Conservation (phyloP, 2,329 filamentous ascomycete species). For the Cryphonectria naterciae region DNA sequence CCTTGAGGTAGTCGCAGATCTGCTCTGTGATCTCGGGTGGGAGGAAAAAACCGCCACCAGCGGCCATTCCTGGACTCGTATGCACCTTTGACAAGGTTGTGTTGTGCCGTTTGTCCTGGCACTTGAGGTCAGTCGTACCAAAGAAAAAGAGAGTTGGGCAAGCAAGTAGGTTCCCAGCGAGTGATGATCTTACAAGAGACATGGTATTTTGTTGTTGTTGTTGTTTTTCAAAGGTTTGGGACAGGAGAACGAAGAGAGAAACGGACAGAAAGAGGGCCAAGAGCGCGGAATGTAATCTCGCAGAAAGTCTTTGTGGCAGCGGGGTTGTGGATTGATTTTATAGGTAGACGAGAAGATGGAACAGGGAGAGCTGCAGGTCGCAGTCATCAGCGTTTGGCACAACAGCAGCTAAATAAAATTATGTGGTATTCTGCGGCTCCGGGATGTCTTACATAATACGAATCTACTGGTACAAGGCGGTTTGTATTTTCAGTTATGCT, state of each 20-base stretch:
- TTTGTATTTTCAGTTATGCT: background rate
- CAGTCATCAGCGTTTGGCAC: background rate
- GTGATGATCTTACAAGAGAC: background rate
- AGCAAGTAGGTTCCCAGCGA: background rate
- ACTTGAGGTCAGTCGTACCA: background rate
- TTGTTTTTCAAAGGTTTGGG: background rate
- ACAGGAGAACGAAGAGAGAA: background rate
- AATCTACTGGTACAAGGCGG: background rate
- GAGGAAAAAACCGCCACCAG: background rate
- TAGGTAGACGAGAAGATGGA: background rate
- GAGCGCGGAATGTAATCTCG: background rate
- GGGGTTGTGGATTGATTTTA: background rate
- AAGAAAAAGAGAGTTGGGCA: background rate
- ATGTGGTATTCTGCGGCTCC: slow-evolving; percentile 1
- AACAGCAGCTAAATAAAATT: background rate
- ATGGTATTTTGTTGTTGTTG: background rate
- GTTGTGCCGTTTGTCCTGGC: background rate
- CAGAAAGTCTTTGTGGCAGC: background rate
- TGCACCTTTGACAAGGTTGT: background rate
- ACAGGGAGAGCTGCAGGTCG: background rate
- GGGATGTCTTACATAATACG: background rate
- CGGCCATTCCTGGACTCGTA: background rate
- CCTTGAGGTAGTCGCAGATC: background rate
- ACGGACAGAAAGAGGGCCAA: background rate
- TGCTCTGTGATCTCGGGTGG: background rate